Evolutionary conservation across 805 yeast species (phyloP).

Genomic region (Barnettozyma sucrosica): DNA sequence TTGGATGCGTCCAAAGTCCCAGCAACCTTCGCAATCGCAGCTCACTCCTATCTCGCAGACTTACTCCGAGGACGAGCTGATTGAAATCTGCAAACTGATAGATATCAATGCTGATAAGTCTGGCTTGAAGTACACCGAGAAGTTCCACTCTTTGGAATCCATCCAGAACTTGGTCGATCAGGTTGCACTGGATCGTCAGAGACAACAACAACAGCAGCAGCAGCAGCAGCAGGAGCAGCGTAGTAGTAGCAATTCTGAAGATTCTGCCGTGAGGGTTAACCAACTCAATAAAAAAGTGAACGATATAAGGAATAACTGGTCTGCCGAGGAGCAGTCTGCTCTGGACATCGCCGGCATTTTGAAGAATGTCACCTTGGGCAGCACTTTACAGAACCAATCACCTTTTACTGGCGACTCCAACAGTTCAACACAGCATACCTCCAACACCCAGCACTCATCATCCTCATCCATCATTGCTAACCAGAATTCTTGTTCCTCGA

Average conservation of each 20-base stretch:
- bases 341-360: constrained; percentile 22
- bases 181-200: constrained; percentile 18
- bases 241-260: neutral
- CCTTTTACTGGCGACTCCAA: constrained; percentile 8
- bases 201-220: constrained; percentile 8
- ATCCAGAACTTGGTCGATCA: constrained; percentile 18
- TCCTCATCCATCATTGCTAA: neutral
- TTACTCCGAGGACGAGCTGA: constrained; percentile 48
- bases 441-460: neutral
- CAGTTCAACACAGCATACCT: constrained; percentile 6
- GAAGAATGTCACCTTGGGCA: constrained; percentile 12
- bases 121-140: constrained; percentile 23
- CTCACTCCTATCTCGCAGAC: constrained; percentile 35
- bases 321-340: constrained; percentile 18
- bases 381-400: neutral
- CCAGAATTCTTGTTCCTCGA: constrained; percentile 3
- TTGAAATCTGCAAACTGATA: constrained; percentile 44
- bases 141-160: constrained; percentile 29
- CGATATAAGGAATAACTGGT: constrained; percentile 19
- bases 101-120: constrained; percentile 26
- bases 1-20: constrained; percentile 31
- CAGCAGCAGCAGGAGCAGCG: neutral
- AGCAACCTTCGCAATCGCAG: neutral
- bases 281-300: constrained; percentile 15
- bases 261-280: constrained; percentile 9